phyloP scores from a whole-genome alignment of 768 basidiomycete genomes.

The Termitomyces bulborhizus region DNA sequence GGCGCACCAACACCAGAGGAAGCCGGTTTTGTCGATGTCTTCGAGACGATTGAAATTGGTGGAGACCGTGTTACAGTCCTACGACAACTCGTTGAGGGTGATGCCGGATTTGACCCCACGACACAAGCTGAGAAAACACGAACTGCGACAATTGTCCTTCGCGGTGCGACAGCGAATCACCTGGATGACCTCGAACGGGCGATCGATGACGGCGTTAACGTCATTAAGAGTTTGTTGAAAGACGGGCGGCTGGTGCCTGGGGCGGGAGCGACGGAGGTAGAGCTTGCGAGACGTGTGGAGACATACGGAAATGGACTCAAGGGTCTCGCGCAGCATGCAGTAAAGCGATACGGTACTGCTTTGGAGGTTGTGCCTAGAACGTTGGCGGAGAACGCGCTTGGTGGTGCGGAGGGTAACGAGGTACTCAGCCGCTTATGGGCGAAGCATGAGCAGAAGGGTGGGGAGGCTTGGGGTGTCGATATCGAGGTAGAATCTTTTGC shows the following conservation, averaged over 20 bases:
- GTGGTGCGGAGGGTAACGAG: slow-evolving; percentile 89
- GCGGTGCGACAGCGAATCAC: slow-evolving; percentile 92
- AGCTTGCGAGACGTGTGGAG: slow-evolving; percentile 82
- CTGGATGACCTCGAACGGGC: slow-evolving; percentile 96
- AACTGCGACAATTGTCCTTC: slow-evolving; percentile 91
- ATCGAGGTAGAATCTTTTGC: slow-evolving; percentile 58
- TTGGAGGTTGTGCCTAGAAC: slow-evolving; percentile 91
- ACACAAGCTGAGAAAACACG: slow-evolving; percentile 62
- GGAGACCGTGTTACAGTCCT: slow-evolving; percentile 98
- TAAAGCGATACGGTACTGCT: slow-evolving; percentile 83
- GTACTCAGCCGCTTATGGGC: slow-evolving; percentile 86
- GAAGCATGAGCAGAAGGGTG: slow-evolving; percentile 74
- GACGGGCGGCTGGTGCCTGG: slow-evolving; percentile 89
- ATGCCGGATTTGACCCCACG: slow-evolving; percentile 53
- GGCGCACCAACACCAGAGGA: too few relatives aligned
- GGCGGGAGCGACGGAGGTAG: slow-evolving; percentile 91
- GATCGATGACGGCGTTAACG: slow-evolving; percentile 94
- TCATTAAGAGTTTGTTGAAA: slow-evolving; percentile 88
- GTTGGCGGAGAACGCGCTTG: slow-evolving; percentile 91
- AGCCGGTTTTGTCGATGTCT: slow-evolving; percentile 86
- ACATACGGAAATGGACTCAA: slow-evolving; percentile 82
- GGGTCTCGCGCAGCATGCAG: slow-evolving; percentile 90
- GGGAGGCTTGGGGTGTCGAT: slow-evolving; percentile 80
- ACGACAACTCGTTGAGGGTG: slow-evolving; percentile 68
- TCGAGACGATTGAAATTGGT: slow-evolving; percentile 94